Conservation (phyloP, 208 protist species). For the Trypanosomatidae sp. region DNA sequence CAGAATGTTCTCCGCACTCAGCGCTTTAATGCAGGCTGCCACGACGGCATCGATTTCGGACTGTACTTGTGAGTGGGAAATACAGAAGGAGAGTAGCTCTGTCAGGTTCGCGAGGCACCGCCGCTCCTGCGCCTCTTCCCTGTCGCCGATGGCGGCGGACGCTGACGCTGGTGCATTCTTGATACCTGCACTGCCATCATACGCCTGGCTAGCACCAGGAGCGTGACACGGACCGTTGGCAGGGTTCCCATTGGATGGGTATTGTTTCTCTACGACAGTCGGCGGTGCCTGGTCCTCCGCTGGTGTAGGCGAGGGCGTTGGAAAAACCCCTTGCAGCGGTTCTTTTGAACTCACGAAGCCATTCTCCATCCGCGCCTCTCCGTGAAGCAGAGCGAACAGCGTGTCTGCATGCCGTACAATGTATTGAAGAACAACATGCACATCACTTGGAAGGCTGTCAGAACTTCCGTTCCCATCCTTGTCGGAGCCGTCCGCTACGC, state of each 20-base stretch:
- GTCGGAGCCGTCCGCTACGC: background rate
- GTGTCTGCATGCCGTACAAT: slow-evolving; percentile 3
- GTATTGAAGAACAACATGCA: slow-evolving; percentile 18
- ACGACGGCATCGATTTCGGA: slow-evolving; percentile 16
- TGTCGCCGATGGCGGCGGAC: background rate
- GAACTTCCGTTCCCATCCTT: background rate
- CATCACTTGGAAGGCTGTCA: background rate
- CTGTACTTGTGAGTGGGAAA: slow-evolving; percentile 18
- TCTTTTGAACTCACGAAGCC: background rate
- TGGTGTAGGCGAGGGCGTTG: background rate
- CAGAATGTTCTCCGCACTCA: slow-evolving; percentile 15
- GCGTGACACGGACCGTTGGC: too few relatives aligned
- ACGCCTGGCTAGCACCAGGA: background rate
- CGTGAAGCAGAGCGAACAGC: slow-evolving; percentile 23
- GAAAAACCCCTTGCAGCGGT: background rate
- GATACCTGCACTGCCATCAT: background rate
- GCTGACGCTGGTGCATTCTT: background rate
- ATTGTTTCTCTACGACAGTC: background rate
- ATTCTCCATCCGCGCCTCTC: background rate
- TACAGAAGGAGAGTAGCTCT: slow-evolving; percentile 34
- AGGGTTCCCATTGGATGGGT: background rate
- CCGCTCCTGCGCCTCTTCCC: slow-evolving; percentile 15
- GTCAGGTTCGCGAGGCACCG: slow-evolving; percentile 22
- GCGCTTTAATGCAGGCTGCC: slow-evolving; percentile 15
- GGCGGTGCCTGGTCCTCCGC: background rate